Percentiles rank a stretch among this genome's conserved stretches.
Evolutionary conservation across 768 basidiomycete species (phyloP).

Genomic region (Dacryopinax spathularia): DNA sequence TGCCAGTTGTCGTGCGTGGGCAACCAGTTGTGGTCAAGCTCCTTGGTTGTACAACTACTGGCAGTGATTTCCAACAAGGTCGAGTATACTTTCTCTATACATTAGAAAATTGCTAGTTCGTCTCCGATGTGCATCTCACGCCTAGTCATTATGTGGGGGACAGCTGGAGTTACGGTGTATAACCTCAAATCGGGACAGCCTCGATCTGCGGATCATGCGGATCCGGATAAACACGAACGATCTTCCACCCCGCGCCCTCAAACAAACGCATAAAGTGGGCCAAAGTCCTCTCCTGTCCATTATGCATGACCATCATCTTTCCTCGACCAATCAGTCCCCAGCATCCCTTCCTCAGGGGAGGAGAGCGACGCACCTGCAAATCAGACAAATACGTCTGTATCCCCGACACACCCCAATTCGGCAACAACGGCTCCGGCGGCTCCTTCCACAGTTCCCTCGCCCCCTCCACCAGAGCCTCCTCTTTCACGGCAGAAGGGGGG

Average conservation of each 20-base stretch:
- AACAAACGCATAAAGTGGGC: slow-evolving; percentile 44
- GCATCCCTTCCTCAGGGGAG: neutral
- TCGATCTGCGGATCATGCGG: neutral
- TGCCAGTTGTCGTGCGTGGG: too few relatives aligned
- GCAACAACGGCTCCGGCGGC: slow-evolving; percentile 47
- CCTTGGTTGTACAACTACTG: too few relatives aligned
- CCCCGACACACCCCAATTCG: slow-evolving; percentile 43
- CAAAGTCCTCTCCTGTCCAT: slow-evolving; percentile 55
- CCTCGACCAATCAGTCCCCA: neutral
- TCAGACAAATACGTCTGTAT: neutral
- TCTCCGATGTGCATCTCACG: too few relatives aligned
- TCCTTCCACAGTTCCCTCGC: slow-evolving; percentile 11
- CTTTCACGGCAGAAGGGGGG: slow-evolving; percentile 25
- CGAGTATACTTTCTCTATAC: too few relatives aligned
- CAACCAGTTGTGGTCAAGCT: too few relatives aligned
- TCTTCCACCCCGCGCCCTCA: slow-evolving; percentile 47
- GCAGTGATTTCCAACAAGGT: too few relatives aligned
- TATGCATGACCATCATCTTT: slow-evolving; percentile 58
- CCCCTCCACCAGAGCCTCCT: slow-evolving; percentile 11
- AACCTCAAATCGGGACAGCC: neutral
- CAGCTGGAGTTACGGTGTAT: too few relatives aligned
- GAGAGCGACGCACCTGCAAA: neutral
- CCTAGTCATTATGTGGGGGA: too few relatives aligned
- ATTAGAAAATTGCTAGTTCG: too few relatives aligned
- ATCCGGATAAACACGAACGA: slow-evolving; percentile 32